Base-by-base conservation (phyloP, 768 basidiomycete genomes). In the Boletus rufocinnamomeus region DNA sequence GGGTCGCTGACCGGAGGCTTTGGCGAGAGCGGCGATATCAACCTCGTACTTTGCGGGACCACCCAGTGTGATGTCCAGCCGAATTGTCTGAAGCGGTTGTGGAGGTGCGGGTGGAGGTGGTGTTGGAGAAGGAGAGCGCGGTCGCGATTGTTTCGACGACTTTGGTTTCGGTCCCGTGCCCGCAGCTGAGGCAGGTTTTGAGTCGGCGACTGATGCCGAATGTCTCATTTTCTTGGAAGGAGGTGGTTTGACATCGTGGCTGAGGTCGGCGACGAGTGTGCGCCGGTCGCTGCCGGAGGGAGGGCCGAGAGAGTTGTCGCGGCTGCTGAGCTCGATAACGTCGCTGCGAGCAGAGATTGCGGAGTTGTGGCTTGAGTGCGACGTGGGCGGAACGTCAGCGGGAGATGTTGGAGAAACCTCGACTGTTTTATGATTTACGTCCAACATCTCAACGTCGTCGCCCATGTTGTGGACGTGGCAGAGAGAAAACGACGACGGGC, bases 31-130 rank as follows among this genome's bases (percentile, higher is more conserved):
- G 8, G 80, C 64, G 57, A 91, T 81, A 64, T 91, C 84, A 47
- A 91, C 84, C 56, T 88, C 87, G 70, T 91, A 92, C 63, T 87
- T 85, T 1, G 82, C 79, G 1, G 87, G 88, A 0, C 90, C 89
- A 4, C 88, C 89, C 4, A 93, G 81, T 10, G 49, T 71, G 65
- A 93, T 89, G 4, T 86, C 78, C 25, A 92, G 79, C 4, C 90
- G 79, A 49, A 92, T 79, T 2, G 90, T 92, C 53, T 80, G 75
- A 19, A 85, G 72, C 0, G 81, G 72, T 4, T 82, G 84, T 6
- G 80, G 80, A 2, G 79, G 72, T n/a, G 69, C 77, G 52, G 66
- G 68, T 58, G 79, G 74, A 0, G 81, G 79, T 6, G 85, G 79
- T 4, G 85, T 82, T 11, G 87, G 86, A 0, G 87, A 85, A 9